phyloP scores from a whole-genome alignment of 2,329 filamentous ascomycete species.

The Ophiocordyceps camponoti-floridani region DNA sequence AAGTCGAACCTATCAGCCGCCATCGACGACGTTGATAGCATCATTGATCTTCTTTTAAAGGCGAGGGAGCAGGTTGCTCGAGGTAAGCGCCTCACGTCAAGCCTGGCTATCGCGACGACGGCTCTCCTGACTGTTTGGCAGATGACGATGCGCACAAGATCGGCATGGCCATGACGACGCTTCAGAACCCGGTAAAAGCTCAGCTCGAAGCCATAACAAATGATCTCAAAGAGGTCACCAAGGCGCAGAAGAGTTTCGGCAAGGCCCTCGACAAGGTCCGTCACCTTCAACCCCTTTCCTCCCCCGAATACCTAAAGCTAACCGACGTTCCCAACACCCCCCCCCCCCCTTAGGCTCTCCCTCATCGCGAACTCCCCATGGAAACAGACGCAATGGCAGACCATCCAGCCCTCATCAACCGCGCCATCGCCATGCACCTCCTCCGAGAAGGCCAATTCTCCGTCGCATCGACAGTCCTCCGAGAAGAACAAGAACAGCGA shows the following conservation, averaged over 20 bases:
- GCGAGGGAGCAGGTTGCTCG: slow-evolving; percentile 57
- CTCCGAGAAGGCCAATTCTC: slow-evolving; percentile 85
- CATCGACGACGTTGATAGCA: slow-evolving; percentile 64
- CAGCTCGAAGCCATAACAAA: slow-evolving; percentile 66
- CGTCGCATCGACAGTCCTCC: slow-evolving; percentile 71
- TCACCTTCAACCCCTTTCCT: too few species aligned
- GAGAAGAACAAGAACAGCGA: slow-evolving; percentile 39
- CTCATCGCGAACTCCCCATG: slow-evolving; percentile 46
- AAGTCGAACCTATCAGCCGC: slow-evolving; percentile 50
- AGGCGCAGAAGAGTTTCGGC: slow-evolving; percentile 64
- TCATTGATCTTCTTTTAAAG: slow-evolving; percentile 58
- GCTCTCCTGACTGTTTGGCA: slow-evolving; percentile 1
- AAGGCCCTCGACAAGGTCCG: slow-evolving; percentile 58
- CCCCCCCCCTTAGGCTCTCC: slow-evolving; percentile 14
- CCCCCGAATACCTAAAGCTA: too few species aligned
- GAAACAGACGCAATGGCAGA: slow-evolving; percentile 66
- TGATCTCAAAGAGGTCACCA: slow-evolving; percentile 68
- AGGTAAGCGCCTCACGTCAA: slow-evolving; percentile 26
- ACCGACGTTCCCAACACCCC: background rate
- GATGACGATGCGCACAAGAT: slow-evolving; percentile 35
- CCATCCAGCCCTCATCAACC: slow-evolving; percentile 65
- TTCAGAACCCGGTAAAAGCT: slow-evolving; percentile 72
- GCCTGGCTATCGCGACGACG: background rate
- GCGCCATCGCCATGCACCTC: slow-evolving; percentile 91
- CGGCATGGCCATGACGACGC: slow-evolving; percentile 58